phyloP scores from a whole-genome alignment of 2,329 filamentous ascomycete species.

The Pseudocercospora crystallina region DNA sequence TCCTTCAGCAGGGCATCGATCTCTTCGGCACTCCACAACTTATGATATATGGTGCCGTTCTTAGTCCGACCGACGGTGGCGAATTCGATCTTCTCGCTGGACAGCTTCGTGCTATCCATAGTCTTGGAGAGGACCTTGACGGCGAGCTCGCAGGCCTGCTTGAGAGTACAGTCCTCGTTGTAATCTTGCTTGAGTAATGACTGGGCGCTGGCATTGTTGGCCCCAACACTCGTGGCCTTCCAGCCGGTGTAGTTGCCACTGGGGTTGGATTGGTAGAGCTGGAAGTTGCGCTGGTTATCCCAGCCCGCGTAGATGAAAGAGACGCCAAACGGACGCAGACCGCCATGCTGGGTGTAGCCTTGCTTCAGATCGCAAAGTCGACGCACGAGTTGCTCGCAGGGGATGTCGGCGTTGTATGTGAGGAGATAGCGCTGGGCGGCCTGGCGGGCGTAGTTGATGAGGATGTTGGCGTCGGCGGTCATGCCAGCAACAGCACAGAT shows the following conservation, averaged over 20 bases:
- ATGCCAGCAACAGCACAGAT: slow-evolving; percentile 98
- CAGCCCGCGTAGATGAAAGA: slow-evolving; percentile 99
- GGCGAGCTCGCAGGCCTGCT: slow-evolving; percentile 94
- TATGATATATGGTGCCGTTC: slow-evolving; percentile 95
- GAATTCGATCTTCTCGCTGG: slow-evolving; percentile 99
- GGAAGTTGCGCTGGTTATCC: slow-evolving; percentile 94
- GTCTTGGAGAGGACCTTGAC: slow-evolving; percentile 99
- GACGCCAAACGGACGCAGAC: slow-evolving; percentile 94
- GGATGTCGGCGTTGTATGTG: slow-evolving; percentile 99
- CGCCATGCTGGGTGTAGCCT: slow-evolving; percentile 98
- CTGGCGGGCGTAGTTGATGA: slow-evolving; percentile 99
- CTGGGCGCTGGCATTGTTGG: slow-evolving; percentile 96
- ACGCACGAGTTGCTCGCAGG: slow-evolving; percentile 96
- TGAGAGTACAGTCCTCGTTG: slow-evolving; percentile 94
- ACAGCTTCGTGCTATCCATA: slow-evolving; percentile 98
- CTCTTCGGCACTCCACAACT: slow-evolving; percentile 94
- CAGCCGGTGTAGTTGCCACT: slow-evolving; percentile 98
- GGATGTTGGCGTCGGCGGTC: slow-evolving; percentile 99
- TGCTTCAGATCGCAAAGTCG: slow-evolving; percentile 97
- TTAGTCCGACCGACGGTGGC: slow-evolving; percentile 95
- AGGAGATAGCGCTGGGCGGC: slow-evolving; percentile 95
- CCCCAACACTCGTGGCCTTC: slow-evolving; percentile 97
- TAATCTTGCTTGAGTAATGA: slow-evolving; percentile 98
- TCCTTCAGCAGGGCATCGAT: slow-evolving; percentile 92
- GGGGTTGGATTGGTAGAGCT: slow-evolving; percentile 98